These are phyloP conservation scores for Suillus placidus DNA, from an alignment of 768 basidiomycete species.

Conservation along the genomic window DNA sequence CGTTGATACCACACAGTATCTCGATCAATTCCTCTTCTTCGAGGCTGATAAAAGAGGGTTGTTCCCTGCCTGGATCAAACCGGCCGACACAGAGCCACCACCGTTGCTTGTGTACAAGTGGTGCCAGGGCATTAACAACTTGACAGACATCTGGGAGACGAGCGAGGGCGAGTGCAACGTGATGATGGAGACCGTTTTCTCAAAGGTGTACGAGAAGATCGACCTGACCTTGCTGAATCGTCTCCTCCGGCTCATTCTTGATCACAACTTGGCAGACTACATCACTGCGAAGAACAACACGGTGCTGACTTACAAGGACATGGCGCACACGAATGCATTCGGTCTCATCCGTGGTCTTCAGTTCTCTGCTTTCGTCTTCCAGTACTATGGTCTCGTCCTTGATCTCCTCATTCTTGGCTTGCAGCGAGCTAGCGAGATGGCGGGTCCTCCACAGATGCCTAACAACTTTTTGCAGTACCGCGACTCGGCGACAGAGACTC, in stretches of 20 bases:
- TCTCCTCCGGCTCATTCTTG: constrained; percentile 91
- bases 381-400: constrained; percentile 95
- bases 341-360: constrained; percentile 97
- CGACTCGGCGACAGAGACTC: constrained; percentile 91
- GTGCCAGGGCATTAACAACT: constrained; percentile 99
- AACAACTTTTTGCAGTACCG: constrained; percentile 99
- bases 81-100: constrained; percentile 95
- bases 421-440: constrained; percentile 99
- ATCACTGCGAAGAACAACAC: constrained; percentile 99
- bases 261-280: constrained; percentile 98
- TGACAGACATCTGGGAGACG: constrained; percentile 98
- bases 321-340: constrained; percentile 98
- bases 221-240: constrained; percentile 96
- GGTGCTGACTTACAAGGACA: constrained; percentile 92
- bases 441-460: constrained; percentile 95
- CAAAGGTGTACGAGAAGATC: constrained; percentile 99
- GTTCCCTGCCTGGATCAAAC: constrained; percentile 99
- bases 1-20: constrained; percentile 58
- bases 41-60: constrained; percentile 98
- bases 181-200: constrained; percentile 97
- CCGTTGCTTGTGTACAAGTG: constrained; percentile 98
- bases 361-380: constrained; percentile 99
- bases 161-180: constrained; percentile 97
- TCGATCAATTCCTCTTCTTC: constrained; percentile 98
- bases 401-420: constrained; percentile 95